Evolutionary conservation across 2,329 filamentous ascomycete genomes (phyloP).

Genomic region (Fusarium burgessii): DNA sequence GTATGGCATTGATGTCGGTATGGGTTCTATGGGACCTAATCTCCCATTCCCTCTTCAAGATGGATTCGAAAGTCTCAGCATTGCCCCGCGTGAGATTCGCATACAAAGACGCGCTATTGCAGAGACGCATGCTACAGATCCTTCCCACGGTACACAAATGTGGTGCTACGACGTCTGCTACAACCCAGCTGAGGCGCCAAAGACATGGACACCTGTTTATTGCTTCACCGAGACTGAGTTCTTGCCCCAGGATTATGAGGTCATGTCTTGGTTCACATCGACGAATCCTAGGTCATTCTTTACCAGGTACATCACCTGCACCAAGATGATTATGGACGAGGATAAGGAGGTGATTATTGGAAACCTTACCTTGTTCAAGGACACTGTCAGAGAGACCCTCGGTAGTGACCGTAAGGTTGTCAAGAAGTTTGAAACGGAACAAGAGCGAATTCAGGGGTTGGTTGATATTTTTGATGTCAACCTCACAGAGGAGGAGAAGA

Average conservation of each 20-base stretch:
- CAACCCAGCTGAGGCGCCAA: neutral
- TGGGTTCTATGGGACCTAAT: constrained; percentile 2
- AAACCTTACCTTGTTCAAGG: neutral
- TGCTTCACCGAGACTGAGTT: neutral
- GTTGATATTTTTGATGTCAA: neutral
- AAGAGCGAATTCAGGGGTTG: neutral
- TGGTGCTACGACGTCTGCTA: constrained; percentile 7
- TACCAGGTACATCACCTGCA: neutral
- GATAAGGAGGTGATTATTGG: neutral
- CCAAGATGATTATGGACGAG: neutral
- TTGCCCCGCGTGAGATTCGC: neutral
- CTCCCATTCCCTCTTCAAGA: neutral
- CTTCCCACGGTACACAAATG: neutral
- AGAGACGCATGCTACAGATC: neutral
- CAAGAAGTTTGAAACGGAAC: neutral
- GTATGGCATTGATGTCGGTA: neutral
- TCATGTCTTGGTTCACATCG: constrained; percentile 8
- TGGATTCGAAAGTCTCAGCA: neutral
- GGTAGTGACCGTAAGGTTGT: neutral
- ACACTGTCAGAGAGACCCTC: neutral
- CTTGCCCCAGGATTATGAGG: neutral
- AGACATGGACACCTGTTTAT: neutral
- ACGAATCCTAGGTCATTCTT: neutral
- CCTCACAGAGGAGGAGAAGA: neutral
- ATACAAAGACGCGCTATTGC: neutral